Conservation (phyloP, 768 basidiomycete species). For the Suillus hirtellus region DNA sequence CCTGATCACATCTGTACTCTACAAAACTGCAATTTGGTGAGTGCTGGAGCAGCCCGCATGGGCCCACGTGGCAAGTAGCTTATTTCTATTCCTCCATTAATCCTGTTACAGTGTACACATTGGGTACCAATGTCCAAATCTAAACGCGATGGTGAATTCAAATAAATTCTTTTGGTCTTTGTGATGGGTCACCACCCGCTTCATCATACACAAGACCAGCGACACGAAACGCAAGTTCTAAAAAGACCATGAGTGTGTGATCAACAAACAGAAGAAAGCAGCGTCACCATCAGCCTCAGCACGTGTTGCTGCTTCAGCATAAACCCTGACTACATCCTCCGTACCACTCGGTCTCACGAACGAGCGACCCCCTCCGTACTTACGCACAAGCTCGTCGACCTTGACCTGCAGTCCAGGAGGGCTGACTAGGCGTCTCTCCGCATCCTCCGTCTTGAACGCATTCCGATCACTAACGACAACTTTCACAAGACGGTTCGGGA, state of each 20-base stretch:
- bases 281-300: constrained; percentile 76
- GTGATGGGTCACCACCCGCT: constrained; percentile 73
- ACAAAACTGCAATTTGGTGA: too few species aligned
- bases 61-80: background rate
- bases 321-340: constrained; percentile 96
- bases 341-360: constrained; percentile 98
- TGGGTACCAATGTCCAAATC: constrained; percentile 2
- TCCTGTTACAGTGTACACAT: constrained; percentile 4
- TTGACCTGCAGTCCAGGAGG: constrained; percentile 79
- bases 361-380: constrained; percentile 81
- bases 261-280: constrained; percentile 1
- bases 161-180: constrained; percentile 79
- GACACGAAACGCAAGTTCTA: constrained; percentile 84
- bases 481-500: constrained; percentile 94
- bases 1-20: background rate
- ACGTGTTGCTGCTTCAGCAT: constrained; percentile 83
- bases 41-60: background rate
- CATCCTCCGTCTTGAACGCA: constrained; percentile 88
- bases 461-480: constrained; percentile 83
- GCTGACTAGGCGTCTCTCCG: constrained; percentile 83
- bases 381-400: constrained; percentile 78
- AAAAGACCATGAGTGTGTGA: constrained; percentile 11
- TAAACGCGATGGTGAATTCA: constrained; percentile 28
- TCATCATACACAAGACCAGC: constrained; percentile 85
- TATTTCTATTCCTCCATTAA: background rate